phyloP scores from a whole-genome alignment of 2,329 filamentous ascomycete species.

The Talaromyces albobiverticillius region DNA sequence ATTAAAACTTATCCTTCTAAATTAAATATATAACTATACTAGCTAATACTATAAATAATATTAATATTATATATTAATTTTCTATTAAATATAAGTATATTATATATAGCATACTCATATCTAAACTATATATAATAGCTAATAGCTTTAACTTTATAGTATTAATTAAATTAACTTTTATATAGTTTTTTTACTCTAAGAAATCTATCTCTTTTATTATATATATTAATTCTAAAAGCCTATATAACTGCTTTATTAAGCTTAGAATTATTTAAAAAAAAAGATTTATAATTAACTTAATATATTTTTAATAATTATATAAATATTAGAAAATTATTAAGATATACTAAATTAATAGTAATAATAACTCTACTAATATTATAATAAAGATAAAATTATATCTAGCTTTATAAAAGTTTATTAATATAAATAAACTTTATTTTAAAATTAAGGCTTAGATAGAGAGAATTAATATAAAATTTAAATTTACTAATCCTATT shows the following conservation, averaged over 20 bases:
- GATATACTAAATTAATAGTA: too few relatives aligned
- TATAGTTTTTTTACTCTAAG: background rate
- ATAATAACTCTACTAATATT: too few relatives aligned
- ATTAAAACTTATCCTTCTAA: background rate
- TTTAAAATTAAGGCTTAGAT: too few relatives aligned
- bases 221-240: background rate
- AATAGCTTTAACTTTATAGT: background rate
- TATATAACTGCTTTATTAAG: background rate
- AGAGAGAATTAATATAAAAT: too few relatives aligned
- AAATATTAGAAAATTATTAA: too few relatives aligned
- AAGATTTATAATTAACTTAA: background rate
- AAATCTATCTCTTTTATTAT: background rate
- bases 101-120: background rate
- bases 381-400: background rate
- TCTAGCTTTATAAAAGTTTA: background rate
- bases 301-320: background rate
- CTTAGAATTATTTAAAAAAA: background rate
- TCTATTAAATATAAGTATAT: background rate
- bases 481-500: too few relatives aligned
- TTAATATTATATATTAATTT: background rate
- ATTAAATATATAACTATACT: background rate
- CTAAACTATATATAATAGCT: background rate
- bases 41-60: background rate
- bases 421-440: too few relatives aligned
- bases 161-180: background rate